phyloP scores from a whole-genome alignment of 495 filamentous ascomycete species.

The Penicillium malachiteum region DNA sequence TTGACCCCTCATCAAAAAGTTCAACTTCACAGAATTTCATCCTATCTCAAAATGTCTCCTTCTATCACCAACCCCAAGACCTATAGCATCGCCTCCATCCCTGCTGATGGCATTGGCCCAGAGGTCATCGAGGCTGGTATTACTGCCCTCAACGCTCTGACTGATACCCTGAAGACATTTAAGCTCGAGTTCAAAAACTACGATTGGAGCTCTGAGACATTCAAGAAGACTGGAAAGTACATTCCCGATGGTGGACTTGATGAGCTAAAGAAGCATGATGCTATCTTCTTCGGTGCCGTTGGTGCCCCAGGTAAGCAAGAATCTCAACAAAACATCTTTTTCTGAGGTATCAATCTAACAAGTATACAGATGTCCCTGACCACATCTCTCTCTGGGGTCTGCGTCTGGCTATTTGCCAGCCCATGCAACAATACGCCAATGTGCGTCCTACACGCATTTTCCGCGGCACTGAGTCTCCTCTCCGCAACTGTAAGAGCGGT shows the following conservation, averaged over 20 bases:
- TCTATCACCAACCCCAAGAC: slow-evolving; percentile 20
- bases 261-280: slow-evolving; percentile 51
- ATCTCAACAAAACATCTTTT: neutral
- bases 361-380: slow-evolving; percentile 51
- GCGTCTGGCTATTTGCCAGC: slow-evolving; percentile 54
- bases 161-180: slow-evolving; percentile 46
- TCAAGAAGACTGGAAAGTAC: slow-evolving; percentile 52
- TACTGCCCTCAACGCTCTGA: slow-evolving; percentile 43
- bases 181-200: slow-evolving; percentile 49
- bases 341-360: neutral
- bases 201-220: slow-evolving; percentile 53
- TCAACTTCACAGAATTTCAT: neutral
- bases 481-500: slow-evolving; percentile 40
- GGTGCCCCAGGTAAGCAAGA: slow-evolving; percentile 48
- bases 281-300: slow-evolving; percentile 57
- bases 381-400: slow-evolving; percentile 58
- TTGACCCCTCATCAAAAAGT: slow-evolving; percentile 6
- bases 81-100: slow-evolving; percentile 52
- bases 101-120: slow-evolving; percentile 55
- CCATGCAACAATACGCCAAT: slow-evolving; percentile 57
- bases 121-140: slow-evolving; percentile 53
- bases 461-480: slow-evolving; percentile 48
- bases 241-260: slow-evolving; percentile 55
- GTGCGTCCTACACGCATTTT: slow-evolving; percentile 53
- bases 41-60: slow-evolving; percentile 16